Percentiles rank a stretch among this genome's conserved stretches.
Evolutionary conservation across 2,329 filamentous ascomycete genomes (phyloP).

Genomic region (Diaporthe citrichinensis): DNA sequence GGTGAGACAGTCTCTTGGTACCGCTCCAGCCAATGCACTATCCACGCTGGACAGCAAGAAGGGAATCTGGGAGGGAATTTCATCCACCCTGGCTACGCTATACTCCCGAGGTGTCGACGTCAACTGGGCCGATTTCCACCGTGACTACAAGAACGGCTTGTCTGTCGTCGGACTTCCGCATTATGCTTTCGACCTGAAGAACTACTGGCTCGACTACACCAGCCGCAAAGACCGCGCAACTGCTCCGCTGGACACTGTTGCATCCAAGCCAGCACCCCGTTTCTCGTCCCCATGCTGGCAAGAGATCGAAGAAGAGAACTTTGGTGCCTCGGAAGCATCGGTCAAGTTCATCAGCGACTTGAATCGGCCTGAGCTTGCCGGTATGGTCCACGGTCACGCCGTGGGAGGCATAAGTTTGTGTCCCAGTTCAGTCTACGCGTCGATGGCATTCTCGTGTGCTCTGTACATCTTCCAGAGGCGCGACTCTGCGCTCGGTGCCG

Average conservation of each 20-base stretch:
- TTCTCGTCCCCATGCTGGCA: constrained; percentile 55
- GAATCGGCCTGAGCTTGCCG: constrained; percentile 71
- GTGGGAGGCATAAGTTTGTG: constrained; percentile 77
- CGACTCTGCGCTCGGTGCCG: constrained; percentile 66
- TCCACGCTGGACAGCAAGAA: constrained; percentile 70
- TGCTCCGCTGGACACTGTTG: background rate
- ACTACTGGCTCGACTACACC: constrained; percentile 29
- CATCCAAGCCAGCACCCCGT: background rate
- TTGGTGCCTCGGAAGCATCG: background rate
- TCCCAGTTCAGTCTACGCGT: constrained; percentile 68
- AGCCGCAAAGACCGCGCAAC: constrained; percentile 27
- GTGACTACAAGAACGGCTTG: constrained; percentile 11
- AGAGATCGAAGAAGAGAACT: constrained; percentile 43
- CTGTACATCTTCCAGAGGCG: constrained; percentile 75
- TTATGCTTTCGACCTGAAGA: constrained; percentile 28
- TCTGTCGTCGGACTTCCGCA: constrained; percentile 12
- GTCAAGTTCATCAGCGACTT: constrained; percentile 77
- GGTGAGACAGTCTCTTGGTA: constrained; percentile 69
- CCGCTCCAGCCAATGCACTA: constrained; percentile 72
- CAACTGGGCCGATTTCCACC: constrained; percentile 4
- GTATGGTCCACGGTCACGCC: constrained; percentile 73
- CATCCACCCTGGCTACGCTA: background rate
- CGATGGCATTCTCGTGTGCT: constrained; percentile 66
- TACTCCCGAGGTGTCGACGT: constrained; percentile 1
- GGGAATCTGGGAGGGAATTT: background rate